Conservation (phyloP, 139 green algal genomes). For the Mesotaenium endlicherianum region DNA sequence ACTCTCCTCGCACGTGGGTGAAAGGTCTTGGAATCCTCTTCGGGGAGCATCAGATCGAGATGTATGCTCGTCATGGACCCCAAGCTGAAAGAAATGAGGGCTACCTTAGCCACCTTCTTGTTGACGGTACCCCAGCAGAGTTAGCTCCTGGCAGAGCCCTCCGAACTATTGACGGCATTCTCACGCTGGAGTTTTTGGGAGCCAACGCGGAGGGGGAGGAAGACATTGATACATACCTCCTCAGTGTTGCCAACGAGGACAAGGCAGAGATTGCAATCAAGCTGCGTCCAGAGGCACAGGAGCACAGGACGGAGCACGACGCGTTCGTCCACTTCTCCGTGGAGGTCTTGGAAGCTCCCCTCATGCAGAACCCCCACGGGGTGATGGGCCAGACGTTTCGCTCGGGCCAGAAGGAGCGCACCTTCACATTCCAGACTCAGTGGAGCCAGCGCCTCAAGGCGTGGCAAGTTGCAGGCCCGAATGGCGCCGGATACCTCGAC, state of each 20-base stretch:
- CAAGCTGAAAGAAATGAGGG: neutral
- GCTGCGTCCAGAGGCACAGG: neutral
- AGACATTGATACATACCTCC: neutral
- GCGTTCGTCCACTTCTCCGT: conserved; percentile 20
- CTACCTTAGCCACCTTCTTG: neutral
- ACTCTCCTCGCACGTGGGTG: neutral
- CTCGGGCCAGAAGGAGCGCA: neutral
- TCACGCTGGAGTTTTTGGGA: neutral
- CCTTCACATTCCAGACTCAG: neutral
- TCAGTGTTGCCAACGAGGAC: neutral
- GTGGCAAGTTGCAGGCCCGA: neutral
- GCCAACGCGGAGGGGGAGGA: neutral
- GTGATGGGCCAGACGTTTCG: conserved; percentile 32
- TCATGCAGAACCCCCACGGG: conserved; percentile 7
- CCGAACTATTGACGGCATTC: neutral
- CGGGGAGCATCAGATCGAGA: neutral
- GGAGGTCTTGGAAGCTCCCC: neutral
- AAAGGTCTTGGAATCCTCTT: conserved; percentile 5
- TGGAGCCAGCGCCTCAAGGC: neutral
- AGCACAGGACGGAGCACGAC: neutral
- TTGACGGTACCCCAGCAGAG: neutral
- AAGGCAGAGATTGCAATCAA: conserved; percentile 2
- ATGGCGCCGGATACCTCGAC: conserved; percentile 19
- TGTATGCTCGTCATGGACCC: neutral
- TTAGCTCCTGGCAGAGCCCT: neutral